Evolutionary conservation across 306 rosid species (phyloP).

Genomic region (Casuarina cunninghamiana): DNA sequence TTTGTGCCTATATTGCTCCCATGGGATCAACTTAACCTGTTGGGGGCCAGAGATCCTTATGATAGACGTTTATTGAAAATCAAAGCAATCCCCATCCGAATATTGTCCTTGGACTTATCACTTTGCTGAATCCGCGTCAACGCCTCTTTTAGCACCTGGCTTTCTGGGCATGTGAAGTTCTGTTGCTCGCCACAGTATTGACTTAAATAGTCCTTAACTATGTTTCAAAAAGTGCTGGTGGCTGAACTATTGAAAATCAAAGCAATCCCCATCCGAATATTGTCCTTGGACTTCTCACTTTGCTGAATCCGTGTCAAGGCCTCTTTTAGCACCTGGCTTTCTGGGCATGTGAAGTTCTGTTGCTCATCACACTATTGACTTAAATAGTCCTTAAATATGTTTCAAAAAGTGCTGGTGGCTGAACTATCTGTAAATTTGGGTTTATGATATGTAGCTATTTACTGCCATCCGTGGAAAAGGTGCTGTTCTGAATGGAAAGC

Average conservation of each 20-base stretch:
- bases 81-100: too few species aligned
- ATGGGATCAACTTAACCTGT: conserved; percentile 7
- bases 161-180: background rate
- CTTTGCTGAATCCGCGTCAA: background rate
- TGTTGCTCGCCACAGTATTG: background rate
- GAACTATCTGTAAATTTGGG: conserved; percentile 28
- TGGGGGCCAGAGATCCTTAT: conserved; percentile 14
- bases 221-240: conserved; percentile 22
- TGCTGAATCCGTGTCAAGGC: background rate
- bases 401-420: conserved; percentile 16
- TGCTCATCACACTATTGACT: background rate
- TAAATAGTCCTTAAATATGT: conserved; percentile 15
- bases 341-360: background rate
- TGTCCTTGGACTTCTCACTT: background rate
- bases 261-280: too few species aligned
- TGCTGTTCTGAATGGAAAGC: conserved; percentile 79
- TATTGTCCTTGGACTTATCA: background rate
- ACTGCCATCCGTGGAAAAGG: conserved; percentile 83
- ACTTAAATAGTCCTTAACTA: conserved; percentile 8
- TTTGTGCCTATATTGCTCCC: conserved; percentile 4
- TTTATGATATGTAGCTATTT: conserved; percentile 59
- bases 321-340: background rate
- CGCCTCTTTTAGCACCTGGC: background rate
- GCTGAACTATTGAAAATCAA: conserved; percentile 7
- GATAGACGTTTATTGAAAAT: background rate